Evolutionary conservation across 129 eudicot species (phyloP), one percentile per base, ranked within the genome.

Genomic region (Saussurea involucrata): DNA sequence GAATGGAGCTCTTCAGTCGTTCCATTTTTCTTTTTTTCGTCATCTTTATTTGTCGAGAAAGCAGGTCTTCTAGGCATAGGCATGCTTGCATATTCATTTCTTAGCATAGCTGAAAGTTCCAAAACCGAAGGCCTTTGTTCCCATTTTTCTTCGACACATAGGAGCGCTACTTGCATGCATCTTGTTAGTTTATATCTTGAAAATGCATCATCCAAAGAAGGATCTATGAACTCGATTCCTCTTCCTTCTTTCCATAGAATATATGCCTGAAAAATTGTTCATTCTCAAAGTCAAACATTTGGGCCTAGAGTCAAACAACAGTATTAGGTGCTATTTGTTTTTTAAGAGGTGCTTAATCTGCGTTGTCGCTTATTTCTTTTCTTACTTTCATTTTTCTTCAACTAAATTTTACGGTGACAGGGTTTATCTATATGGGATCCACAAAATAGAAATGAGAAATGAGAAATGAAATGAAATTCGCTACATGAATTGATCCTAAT

Each of bases 121-220:
- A 78, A 69, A 70, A 78, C 71, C 6, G 69, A 68, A 69, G 81
- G 81, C 29, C 81, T 78, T 2, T 78, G 63, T 69, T n/a, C 29
- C 81, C 76, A 78, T 34, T 57, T 78, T 34, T 78, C 81, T 57
- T 78, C 70, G 11, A 78, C 81, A 36, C 81, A 69, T 8, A 78
- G 70, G 31, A 78, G 44, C 0, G 81, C 81, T 8, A 78, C 76
- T 3, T 78, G 70, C 17, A 58, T 69, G 69, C 81, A 78, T 57
- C 76, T 78, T n/a, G 7, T 57, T 36, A 69, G 24, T 24, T 78
- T 78, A 68, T 37, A 78, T 33, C 58, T 58, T 69, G 70, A 78
- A 78, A 11, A 78, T 36, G 37, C 69, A 58, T 78, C 81, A 53
- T 78, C 63, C 76, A 78, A 58, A 5, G 81, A 57, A 78, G 81